Evolutionary conservation across 352 stramenopile species (phyloP).

Genomic region (Aphanomyces euteiches): DNA sequence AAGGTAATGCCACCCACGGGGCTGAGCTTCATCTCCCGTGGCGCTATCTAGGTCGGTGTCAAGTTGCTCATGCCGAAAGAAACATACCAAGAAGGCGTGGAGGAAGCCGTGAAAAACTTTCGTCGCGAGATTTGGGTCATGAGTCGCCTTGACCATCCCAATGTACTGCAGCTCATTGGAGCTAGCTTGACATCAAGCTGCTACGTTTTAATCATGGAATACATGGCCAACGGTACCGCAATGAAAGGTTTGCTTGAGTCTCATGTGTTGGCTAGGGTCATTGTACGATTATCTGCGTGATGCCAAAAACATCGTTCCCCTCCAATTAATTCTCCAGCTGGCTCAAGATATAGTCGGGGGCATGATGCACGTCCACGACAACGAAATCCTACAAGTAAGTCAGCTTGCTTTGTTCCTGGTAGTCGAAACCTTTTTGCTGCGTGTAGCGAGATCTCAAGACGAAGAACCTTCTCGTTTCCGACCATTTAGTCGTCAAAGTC

Average conservation of each 20-base stretch:
- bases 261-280: slow-evolving; percentile 32
- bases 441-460: slow-evolving; percentile 66
- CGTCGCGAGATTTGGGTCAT: slow-evolving; percentile 80
- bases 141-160: slow-evolving; percentile 59
- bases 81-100: slow-evolving; percentile 59
- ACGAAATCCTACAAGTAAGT: slow-evolving; percentile 43
- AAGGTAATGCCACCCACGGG: slow-evolving; percentile 32
- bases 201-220: slow-evolving; percentile 83
- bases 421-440: neutral
- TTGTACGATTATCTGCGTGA: slow-evolving; percentile 78
- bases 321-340: slow-evolving; percentile 53
- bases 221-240: slow-evolving; percentile 64
- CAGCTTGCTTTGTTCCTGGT: neutral
- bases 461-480: slow-evolving; percentile 71
- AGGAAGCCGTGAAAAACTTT: slow-evolving; percentile 76
- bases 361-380: slow-evolving; percentile 60
- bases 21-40: no score
- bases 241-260: neutral
- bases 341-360: slow-evolving; percentile 61
- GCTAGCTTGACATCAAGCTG: slow-evolving; percentile 69
- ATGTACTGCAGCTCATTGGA: slow-evolving; percentile 72
- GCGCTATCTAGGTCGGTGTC: slow-evolving; percentile 41
- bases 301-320: slow-evolving; percentile 64
- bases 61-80: slow-evolving; percentile 74
- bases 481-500: slow-evolving; percentile 74